Evolutionary conservation across 2,329 filamentous ascomycete species (phyloP), one percentile per base, ranked within the genome.

Genomic region (Byssoonygena ceratinophila): DNA sequence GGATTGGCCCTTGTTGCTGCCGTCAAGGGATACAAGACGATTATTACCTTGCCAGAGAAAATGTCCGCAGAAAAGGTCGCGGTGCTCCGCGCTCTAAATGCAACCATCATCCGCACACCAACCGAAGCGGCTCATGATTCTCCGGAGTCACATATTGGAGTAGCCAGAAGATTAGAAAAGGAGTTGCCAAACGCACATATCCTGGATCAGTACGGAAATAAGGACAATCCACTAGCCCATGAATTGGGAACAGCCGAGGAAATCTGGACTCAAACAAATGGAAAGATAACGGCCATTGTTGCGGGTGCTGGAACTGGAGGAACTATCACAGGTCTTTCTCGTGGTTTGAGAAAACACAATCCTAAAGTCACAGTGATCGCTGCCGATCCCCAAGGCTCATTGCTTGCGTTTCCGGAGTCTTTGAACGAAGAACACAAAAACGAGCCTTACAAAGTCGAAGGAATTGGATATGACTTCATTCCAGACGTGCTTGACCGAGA

Each of bases 11-110:
- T 98, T 31, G 91, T 97, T 16, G 91, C 82, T 54, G 92, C 92
- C 14, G 86, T 98, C 64, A 97, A 96, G 75, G 91, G 90, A 59
- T 98, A 97, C 78, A 91, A 91, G 72, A 94, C 90, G 37, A 97
- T 98, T 72, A 98, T 98, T 69, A 98, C 92, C 9, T 81, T 98
- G 43, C 92, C 92, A 48, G 92, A 98, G 74, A 98, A 98, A 77
- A 98, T 98, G 92, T 96, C 89, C 1, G 86, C 89, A 45, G 92
- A 98, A 72, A 98, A 98, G 72, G 92, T 98, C 36, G 85, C 91
- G 1, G 92, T 98, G 25, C 78, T 98, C 57, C 86, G 89, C 62
- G 91, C 92, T 27, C 79, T 98, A 49, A 91, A 91, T 58, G 92
- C 92, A 39, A 96, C 94, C 65, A 97, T 98, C 71, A 96, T 98